These are phyloP conservation scores for Malassezia slooffiae DNA, from an alignment of 1,284 basidiomycete species.

Conservation along the genomic window DNA sequence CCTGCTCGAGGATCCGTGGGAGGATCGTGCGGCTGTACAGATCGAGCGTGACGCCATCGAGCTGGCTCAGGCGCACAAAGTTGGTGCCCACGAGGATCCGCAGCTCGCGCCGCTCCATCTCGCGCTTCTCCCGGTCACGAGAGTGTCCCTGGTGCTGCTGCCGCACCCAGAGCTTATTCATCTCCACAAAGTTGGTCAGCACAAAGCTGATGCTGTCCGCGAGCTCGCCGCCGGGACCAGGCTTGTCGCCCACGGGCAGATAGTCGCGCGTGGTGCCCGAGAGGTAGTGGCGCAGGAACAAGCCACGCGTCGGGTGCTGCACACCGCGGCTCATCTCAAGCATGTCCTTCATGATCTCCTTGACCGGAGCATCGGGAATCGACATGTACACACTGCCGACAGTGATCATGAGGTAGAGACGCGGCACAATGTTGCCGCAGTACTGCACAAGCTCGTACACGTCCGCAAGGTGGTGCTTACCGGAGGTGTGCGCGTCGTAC, in stretches of 20 bases:
- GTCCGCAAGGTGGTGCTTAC: constrained; percentile 44
- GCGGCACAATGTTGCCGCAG: constrained; percentile 45
- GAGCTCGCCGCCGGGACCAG: constrained; percentile 38
- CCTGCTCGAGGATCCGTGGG: constrained; percentile 43
- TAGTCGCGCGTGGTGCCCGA: constrained; percentile 44
- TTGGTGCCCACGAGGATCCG: constrained; percentile 46
- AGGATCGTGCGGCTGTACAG: constrained; percentile 41
- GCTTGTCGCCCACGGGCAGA: constrained; percentile 35
- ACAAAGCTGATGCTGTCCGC: constrained; percentile 45
- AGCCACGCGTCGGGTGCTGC: constrained; percentile 44
- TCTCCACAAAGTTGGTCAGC: constrained; percentile 46
- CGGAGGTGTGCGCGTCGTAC: constrained; percentile 40
- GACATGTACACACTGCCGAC: constrained; percentile 47
- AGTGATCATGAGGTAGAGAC: constrained; percentile 46
- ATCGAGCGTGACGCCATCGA: constrained; percentile 43
- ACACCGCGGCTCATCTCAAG: constrained; percentile 46
- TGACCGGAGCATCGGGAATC: constrained; percentile 44
- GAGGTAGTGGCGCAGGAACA: constrained; percentile 45
- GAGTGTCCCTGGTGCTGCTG: constrained; percentile 46
- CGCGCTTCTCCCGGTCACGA: constrained; percentile 43
- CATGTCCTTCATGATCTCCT: constrained; percentile 47
- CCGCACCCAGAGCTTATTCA: constrained; percentile 47
- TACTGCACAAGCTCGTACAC: constrained; percentile 46
- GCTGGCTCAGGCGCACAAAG: constrained; percentile 44
- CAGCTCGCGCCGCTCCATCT: constrained; percentile 42